Evolutionary conservation across 352 stramenopile species (phyloP).

Genomic region (Aphanomyces cochlioides): DNA sequence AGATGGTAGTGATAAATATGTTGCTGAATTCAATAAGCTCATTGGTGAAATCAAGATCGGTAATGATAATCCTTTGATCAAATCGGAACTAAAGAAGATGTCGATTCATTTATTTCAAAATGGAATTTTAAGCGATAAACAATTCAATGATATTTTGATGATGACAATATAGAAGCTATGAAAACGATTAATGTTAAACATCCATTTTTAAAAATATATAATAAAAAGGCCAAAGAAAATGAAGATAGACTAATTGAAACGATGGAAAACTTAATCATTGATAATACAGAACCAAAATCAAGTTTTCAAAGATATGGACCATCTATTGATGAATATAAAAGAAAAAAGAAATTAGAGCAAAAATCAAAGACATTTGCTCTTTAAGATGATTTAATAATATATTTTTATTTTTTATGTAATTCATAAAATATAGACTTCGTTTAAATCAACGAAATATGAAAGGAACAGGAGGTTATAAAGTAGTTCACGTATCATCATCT

Average conservation of each 20-base stretch:
- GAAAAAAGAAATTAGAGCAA: not conserved
- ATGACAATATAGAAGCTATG: too few relatives aligned
- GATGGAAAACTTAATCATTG: constrained; percentile 8
- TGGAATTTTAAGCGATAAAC: too few relatives aligned
- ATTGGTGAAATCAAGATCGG: too few relatives aligned
- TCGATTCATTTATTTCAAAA: too few relatives aligned
- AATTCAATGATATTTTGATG: too few relatives aligned
- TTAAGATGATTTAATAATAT: not conserved
- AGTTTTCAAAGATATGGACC: not conserved
- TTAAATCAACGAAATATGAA: not conserved
- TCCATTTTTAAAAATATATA: too few relatives aligned
- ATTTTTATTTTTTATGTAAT: too few relatives aligned
- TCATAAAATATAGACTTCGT: not conserved
- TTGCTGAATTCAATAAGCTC: too few relatives aligned
- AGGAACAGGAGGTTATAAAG: not conserved
- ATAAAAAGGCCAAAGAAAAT: not conserved
- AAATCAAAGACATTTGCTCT: constrained; percentile 5
- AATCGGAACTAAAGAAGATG: too few relatives aligned
- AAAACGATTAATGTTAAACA: too few relatives aligned
- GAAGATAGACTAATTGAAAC: constrained; percentile 8
- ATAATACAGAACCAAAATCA: not conserved
- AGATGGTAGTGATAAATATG: too few relatives aligned
- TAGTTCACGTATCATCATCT: not conserved
- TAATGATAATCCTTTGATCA: too few relatives aligned
- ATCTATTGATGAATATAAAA: not conserved